Evolutionary conservation across 1,139 yeast species (phyloP).

Genomic region (Lipomyces yarrowii): DNA sequence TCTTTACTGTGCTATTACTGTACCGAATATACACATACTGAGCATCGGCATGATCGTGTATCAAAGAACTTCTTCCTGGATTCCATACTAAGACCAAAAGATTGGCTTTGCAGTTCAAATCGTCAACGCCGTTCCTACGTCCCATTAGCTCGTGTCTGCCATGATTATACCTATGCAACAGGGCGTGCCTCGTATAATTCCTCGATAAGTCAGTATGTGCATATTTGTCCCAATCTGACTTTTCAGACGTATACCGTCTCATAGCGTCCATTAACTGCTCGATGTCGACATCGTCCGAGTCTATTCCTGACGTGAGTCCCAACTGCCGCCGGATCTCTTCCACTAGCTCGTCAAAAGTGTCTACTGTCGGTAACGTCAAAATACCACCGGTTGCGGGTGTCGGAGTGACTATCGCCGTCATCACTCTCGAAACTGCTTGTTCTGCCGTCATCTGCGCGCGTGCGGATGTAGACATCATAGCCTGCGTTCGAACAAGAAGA

Average conservation of each 20-base stretch:
- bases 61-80: conserved; percentile 65
- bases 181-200: conserved; percentile 50
- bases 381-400: neutral
- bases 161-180: neutral
- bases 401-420: neutral
- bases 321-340: conserved; percentile 42
- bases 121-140: conserved; percentile 59
- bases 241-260: conserved; percentile 51
- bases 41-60: conserved; percentile 79
- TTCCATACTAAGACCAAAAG: conserved; percentile 70
- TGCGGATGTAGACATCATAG: neutral
- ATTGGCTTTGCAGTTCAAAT: conserved; percentile 70
- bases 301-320: conserved; percentile 47
- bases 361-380: neutral
- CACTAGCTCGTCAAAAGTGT: conserved; percentile 41
- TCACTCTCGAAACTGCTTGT: neutral
- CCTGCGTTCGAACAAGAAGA: neutral
- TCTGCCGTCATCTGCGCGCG: neutral
- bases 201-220: conserved; percentile 58
- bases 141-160: neutral
- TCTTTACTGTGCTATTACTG: neutral
- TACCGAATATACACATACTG: conserved; percentile 52
- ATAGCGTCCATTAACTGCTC: conserved; percentile 51
- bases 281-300: conserved; percentile 58
- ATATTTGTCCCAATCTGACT: conserved; percentile 60